These are phyloP conservation scores for Umbelopsis sp. DNA, from an alignment of 371 early-diverging fungal genomes.

Conservation along the genomic window DNA sequence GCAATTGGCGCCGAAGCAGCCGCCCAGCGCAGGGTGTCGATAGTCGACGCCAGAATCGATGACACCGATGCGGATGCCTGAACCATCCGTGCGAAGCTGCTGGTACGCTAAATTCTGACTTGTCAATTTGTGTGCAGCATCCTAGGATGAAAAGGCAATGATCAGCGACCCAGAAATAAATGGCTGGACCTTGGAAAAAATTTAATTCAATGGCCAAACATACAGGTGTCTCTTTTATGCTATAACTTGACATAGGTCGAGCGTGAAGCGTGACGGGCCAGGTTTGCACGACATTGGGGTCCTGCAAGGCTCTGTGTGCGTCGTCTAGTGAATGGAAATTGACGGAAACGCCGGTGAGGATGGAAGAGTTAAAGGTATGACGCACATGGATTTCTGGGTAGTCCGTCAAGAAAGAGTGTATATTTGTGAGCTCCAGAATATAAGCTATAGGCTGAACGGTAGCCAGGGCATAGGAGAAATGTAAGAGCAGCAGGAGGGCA, in stretches of 20 bases:
- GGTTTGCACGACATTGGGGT: slow-evolving; percentile 24
- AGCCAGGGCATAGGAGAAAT: background rate
- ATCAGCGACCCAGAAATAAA: background rate
- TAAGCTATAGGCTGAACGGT: slow-evolving; percentile 7
- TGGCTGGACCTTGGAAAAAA: background rate
- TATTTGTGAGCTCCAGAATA: slow-evolving; percentile 23
- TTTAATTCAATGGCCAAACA: background rate
- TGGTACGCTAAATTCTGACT: slow-evolving; percentile 24
- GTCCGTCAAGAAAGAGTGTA: slow-evolving; percentile 5
- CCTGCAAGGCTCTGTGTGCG: slow-evolving; percentile 24
- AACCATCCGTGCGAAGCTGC: slow-evolving; percentile 28
- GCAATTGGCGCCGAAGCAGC: slow-evolving; percentile 67
- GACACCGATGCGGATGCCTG: slow-evolving; percentile 40
- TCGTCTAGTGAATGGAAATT: slow-evolving; percentile 25
- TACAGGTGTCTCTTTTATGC: background rate
- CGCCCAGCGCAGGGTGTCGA: slow-evolving; percentile 73
- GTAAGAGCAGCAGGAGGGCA: background rate
- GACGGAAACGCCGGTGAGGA: slow-evolving; percentile 35
- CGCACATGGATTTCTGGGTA: slow-evolving; percentile 22
- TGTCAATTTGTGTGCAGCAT: slow-evolving; percentile 30
- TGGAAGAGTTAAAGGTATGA: slow-evolving; percentile 34
- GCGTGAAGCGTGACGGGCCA: slow-evolving; percentile 40
- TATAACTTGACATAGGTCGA: slow-evolving; percentile 18
- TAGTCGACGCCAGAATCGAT: slow-evolving; percentile 64
- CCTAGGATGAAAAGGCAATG: slow-evolving; percentile 19